Conservation (phyloP, 2,329 filamentous ascomycete genomes). For the Penicillium concentricum region DNA sequence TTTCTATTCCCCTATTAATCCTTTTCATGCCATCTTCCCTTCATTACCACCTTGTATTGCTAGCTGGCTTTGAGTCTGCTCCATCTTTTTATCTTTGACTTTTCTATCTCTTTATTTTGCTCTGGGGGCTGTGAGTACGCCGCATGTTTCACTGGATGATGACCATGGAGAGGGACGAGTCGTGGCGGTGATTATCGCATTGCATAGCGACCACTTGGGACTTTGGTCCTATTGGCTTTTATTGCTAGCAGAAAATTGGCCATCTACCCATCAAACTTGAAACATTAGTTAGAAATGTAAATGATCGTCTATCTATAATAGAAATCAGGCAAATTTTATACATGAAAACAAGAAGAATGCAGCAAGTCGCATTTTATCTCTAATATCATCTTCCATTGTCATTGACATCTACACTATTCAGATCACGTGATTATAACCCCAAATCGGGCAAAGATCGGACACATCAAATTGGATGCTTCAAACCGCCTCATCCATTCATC, state of each 20-base stretch:
- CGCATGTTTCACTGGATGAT: constrained; percentile 8
- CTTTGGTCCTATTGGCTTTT: constrained; percentile 13
- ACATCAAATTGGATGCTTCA: constrained; percentile 8
- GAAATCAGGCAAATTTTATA: not conserved
- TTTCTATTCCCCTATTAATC: constrained; percentile 30
- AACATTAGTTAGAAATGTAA: not conserved
- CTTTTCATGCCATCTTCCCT: constrained; percentile 25
- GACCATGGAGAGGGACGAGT: constrained; percentile 1
- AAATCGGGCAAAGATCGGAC: not conserved
- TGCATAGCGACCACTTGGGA: not conserved
- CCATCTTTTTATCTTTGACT: constrained; percentile 18
- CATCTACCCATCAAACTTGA: not conserved
- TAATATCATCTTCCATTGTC: not conserved
- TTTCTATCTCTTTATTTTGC: constrained; percentile 17
- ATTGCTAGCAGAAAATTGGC: not conserved
- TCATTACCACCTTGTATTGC: constrained; percentile 40
- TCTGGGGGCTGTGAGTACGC: constrained; percentile 10
- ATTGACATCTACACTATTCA: not conserved
- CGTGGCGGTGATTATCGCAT: not conserved
- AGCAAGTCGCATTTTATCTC: not conserved
- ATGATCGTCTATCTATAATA: not conserved
- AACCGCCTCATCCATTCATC: constrained; percentile 4
- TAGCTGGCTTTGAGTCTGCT: constrained; percentile 39
- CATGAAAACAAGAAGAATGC: not conserved
- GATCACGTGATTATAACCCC: not conserved